Conservation (phyloP, 164 flowering plant genomes). For the Aristolochia californica region DNA sequence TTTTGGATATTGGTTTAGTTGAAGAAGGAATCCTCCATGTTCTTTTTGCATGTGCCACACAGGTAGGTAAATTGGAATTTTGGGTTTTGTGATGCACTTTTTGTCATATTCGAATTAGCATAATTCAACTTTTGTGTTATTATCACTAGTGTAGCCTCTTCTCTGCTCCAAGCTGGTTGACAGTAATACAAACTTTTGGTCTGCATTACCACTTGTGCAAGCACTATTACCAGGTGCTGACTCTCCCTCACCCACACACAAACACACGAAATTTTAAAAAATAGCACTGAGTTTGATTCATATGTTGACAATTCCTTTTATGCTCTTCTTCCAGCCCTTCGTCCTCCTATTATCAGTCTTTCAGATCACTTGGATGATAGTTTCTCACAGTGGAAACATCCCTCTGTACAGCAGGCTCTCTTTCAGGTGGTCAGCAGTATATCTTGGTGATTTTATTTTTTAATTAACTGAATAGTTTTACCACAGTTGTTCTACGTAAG, state of each 20-base stretch:
- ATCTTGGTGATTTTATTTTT: background rate
- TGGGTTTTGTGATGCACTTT: background rate
- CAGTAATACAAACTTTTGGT: conserved; percentile 51
- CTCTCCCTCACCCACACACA: too few species aligned
- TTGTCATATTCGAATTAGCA: background rate
- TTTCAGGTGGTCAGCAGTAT: conserved; percentile 45
- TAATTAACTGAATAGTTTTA: too few species aligned
- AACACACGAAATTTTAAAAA: too few species aligned
- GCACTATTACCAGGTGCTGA: conserved; percentile 66
- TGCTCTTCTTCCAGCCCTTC: conserved; percentile 48
- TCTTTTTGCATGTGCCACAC: conserved; percentile 82
- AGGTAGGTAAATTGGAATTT: conserved; percentile 28
- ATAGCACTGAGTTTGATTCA: too few species aligned
- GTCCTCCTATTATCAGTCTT: conserved; percentile 48
- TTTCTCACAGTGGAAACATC: conserved; percentile 70
- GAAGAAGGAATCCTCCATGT: conserved; percentile 91
- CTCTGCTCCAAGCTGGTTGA: conserved; percentile 60
- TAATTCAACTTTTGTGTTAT: background rate
- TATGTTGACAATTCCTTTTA: background rate
- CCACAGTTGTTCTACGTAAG: too few species aligned
- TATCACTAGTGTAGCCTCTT: conserved; percentile 37
- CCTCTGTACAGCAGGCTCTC: conserved; percentile 63
- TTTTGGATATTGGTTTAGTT: conserved; percentile 59
- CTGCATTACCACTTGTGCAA: conserved; percentile 75
- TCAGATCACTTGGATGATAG: conserved; percentile 46